Conservation (phyloP, 345 rosid species). For the Diplotaxis tenuifolia region DNA sequence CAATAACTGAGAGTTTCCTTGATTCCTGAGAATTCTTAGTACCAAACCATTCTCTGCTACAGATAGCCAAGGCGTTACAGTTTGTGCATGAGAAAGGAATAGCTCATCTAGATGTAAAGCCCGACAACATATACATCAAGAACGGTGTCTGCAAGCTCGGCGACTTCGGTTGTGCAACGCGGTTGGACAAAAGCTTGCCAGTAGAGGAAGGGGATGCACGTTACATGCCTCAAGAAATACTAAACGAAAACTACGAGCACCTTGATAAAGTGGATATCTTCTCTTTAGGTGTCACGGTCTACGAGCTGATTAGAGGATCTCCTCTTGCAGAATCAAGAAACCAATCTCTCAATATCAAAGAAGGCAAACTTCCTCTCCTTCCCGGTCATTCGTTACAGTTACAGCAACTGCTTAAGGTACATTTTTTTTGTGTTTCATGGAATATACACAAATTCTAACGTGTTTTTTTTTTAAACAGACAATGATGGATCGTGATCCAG, state of each 20-base stretch:
- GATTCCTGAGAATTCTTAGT: background rate
- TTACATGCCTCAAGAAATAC: constrained; percentile 97
- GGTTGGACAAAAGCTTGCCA: constrained; percentile 73
- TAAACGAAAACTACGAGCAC: constrained; percentile 79
- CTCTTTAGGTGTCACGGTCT: constrained; percentile 77
- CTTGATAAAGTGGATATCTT: constrained; percentile 93
- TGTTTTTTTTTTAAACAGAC: constrained; percentile 43
- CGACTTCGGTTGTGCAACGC: constrained; percentile 96
- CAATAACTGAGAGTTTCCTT: background rate
- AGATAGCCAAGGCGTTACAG: constrained; percentile 85
- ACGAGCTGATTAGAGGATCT: constrained; percentile 77
- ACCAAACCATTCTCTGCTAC: constrained; percentile 28
- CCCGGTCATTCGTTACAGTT: constrained; percentile 84
- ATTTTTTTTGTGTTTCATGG: constrained; percentile 2
- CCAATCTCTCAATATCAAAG: constrained; percentile 66
- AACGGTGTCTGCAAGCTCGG: constrained; percentile 81
- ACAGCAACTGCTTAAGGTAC: constrained; percentile 89
- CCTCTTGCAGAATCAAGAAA: constrained; percentile 74
- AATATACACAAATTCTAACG: constrained; percentile 19
- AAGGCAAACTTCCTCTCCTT: constrained; percentile 84
- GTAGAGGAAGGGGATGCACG: constrained; percentile 98
- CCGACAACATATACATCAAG: constrained; percentile 90
- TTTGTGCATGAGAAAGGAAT: constrained; percentile 77
- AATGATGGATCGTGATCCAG: constrained; percentile 84
- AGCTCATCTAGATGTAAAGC: constrained; percentile 95